phyloP scores from a whole-genome alignment of 2,329 filamentous ascomycete species.

The Colletotrichum karsti region DNA sequence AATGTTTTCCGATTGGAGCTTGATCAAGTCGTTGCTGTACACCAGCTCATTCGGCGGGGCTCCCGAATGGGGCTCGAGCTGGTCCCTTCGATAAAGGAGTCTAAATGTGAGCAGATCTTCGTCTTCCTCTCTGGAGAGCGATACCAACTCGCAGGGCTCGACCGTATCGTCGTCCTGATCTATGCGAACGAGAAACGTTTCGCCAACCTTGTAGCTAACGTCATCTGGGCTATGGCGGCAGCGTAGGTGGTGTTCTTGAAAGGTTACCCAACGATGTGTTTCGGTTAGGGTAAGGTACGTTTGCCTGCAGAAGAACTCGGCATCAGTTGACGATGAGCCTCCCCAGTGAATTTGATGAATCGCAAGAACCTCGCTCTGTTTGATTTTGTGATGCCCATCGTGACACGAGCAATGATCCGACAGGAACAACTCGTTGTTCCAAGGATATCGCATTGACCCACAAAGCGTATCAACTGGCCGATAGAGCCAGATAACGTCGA shows the following conservation, averaged over 20 bases:
- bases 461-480: conserved; percentile 76
- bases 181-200: conserved; percentile 64
- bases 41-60: conserved; percentile 66
- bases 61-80: conserved; percentile 42
- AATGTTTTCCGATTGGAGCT: conserved; percentile 50
- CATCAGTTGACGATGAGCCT: conserved; percentile 51
- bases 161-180: conserved; percentile 45
- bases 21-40: conserved; percentile 56
- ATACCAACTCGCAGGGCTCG: conserved; percentile 69
- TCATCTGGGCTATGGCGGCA: conserved; percentile 58
- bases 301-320: conserved; percentile 75
- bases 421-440: conserved; percentile 77
- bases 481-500: conserved; percentile 81
- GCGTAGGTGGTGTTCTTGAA: conserved; percentile 61
- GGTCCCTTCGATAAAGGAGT: conserved; percentile 57
- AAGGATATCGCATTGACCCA: conserved; percentile 72
- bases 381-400: conserved; percentile 51
- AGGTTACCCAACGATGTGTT: conserved; percentile 68
- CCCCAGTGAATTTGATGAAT: conserved; percentile 69
- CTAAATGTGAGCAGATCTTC: conserved; percentile 52
- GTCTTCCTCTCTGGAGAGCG: conserved; percentile 34
- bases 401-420: conserved; percentile 79
- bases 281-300: conserved; percentile 72
- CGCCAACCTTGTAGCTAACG: conserved; percentile 48
- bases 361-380: conserved; percentile 62